These are phyloP conservation scores for Iris pallida DNA, from an alignment of 116 monocot genomes.

Conservation along the genomic window DNA sequence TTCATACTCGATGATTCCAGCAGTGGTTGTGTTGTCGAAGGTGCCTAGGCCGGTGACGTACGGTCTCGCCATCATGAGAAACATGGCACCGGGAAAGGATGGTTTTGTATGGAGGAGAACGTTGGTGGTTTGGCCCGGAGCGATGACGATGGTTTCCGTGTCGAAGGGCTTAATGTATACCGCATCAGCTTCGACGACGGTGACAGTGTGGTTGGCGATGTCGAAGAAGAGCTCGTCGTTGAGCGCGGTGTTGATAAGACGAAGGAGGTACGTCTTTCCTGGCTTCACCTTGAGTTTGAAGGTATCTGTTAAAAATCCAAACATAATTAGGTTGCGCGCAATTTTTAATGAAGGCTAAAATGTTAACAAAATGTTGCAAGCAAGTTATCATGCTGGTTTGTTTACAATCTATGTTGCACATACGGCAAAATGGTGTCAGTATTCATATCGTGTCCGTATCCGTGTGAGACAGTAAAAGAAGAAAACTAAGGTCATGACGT, in stretches of 20 bases:
- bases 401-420: too few relatives aligned
- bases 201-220: slow-evolving; percentile 40
- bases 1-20: slow-evolving; percentile 29
- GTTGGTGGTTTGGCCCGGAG: slow-evolving; percentile 36
- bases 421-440: too few relatives aligned
- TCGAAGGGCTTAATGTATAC: slow-evolving; percentile 44
- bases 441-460: too few relatives aligned
- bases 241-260: slow-evolving; percentile 46
- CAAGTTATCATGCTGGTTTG: too few relatives aligned
- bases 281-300: slow-evolving; percentile 33
- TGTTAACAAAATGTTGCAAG: too few relatives aligned
- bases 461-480: too few relatives aligned
- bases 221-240: slow-evolving; percentile 41
- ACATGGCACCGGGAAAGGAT: slow-evolving; percentile 5
- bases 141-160: slow-evolving; percentile 15
- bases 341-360: too few relatives aligned
- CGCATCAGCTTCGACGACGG: slow-evolving; percentile 33
- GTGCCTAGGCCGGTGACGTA: slow-evolving; percentile 31
- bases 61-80: slow-evolving; percentile 32
- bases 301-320: slow-evolving; percentile 15
- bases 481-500: too few relatives aligned
- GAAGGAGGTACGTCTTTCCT: slow-evolving; percentile 34
- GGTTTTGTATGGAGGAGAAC: slow-evolving; percentile 31
- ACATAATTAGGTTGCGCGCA: too few relatives aligned
- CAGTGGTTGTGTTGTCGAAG: slow-evolving; percentile 39